phyloP scores from a whole-genome alignment of 805 yeast genomes.

The Yamadazyma paraphyllophila region DNA sequence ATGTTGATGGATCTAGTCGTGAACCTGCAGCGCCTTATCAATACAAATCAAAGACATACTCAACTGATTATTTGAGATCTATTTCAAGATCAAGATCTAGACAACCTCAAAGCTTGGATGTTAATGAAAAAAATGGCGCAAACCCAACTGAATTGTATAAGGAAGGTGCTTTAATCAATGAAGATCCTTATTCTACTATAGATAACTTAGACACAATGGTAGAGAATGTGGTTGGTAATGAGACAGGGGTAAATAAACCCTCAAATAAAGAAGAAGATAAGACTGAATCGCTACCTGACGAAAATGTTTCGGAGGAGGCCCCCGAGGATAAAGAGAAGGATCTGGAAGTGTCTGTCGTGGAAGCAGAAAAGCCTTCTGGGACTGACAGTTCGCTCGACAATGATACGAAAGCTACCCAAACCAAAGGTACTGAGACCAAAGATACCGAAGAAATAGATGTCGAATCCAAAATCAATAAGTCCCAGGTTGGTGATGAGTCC shows the following conservation, averaged over 20 bases:
- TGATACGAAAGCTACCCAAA: too few relatives aligned
- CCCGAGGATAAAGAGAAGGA: too few relatives aligned
- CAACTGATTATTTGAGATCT: constrained; percentile 59
- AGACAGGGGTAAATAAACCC: constrained; percentile 1
- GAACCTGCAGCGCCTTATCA: constrained; percentile 57
- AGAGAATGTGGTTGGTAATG: constrained; percentile 7
- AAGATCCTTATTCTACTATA: constrained; percentile 48
- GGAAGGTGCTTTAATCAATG: constrained; percentile 57
- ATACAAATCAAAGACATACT: constrained; percentile 39
- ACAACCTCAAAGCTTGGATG: constrained; percentile 21
- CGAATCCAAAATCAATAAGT: too few relatives aligned
- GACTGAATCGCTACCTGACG: neutral
- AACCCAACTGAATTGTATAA: constrained; percentile 41
- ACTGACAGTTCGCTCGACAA: too few relatives aligned
- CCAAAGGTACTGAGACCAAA: too few relatives aligned
- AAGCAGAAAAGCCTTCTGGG: too few relatives aligned
- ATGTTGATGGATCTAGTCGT: constrained; percentile 34
- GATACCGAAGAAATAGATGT: too few relatives aligned
- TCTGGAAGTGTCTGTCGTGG: too few relatives aligned
- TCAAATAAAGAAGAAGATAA: constrained; percentile 1
- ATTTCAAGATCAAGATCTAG: constrained; percentile 65
- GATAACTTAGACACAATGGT: constrained; percentile 47
- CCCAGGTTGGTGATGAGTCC: too few relatives aligned
- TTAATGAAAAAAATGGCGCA: constrained; percentile 30
- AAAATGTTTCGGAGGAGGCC: too few relatives aligned